Conservation (phyloP, 345 rosid genomes). For the Hibiscus syriacus region DNA sequence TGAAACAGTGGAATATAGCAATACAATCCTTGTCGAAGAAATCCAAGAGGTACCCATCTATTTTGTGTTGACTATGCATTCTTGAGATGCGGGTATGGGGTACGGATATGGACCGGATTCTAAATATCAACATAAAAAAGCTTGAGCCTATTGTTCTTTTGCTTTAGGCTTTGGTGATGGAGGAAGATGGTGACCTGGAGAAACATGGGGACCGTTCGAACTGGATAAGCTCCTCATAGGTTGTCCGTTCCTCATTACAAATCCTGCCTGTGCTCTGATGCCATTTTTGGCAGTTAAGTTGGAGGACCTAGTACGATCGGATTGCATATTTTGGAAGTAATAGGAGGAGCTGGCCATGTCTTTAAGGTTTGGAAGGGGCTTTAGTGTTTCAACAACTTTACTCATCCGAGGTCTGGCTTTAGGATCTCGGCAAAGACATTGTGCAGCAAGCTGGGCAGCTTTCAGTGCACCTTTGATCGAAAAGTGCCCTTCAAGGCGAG, state of each 20-base stretch:
- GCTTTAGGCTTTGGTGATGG: constrained; percentile 70
- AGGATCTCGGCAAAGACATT: constrained; percentile 88
- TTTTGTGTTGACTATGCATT: too few relatives aligned
- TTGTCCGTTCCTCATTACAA: constrained; percentile 67
- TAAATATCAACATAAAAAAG: not conserved
- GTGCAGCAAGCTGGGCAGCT: constrained; percentile 73
- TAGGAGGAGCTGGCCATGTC: constrained; percentile 87
- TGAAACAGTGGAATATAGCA: not conserved
- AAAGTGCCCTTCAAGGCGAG: constrained; percentile 91
- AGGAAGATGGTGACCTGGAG: too few relatives aligned
- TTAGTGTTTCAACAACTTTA: constrained; percentile 68
- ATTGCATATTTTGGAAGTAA: constrained; percentile 54
- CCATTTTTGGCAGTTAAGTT: constrained; percentile 39
- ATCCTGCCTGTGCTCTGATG: constrained; percentile 53
- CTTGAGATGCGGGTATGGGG: too few relatives aligned
- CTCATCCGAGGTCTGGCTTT: constrained; percentile 89
- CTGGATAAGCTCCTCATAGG: constrained; percentile 59
- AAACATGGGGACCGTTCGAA: constrained; percentile 43
- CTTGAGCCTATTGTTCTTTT: constrained; percentile 26
- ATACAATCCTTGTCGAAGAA: not conserved
- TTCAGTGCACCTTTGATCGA: constrained; percentile 85
- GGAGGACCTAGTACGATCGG: constrained; percentile 19
- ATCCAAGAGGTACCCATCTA: too few relatives aligned
- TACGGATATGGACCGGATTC: not conserved
- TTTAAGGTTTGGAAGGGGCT: constrained; percentile 71